Evolutionary conservation across 257 asterid species (phyloP).

Genomic region (Scutellaria galericulata): DNA sequence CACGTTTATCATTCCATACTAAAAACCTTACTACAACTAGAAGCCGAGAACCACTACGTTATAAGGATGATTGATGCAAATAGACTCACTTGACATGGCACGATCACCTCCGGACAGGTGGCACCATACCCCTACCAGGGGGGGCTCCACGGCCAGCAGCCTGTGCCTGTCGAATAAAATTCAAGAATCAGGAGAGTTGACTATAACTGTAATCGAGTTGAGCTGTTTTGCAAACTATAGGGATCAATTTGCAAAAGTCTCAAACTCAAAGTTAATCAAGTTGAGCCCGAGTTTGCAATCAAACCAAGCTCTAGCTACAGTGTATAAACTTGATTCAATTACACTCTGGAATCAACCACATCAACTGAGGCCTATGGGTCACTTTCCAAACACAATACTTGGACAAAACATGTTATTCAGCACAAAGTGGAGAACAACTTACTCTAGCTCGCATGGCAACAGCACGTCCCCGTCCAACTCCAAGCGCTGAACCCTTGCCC

Average conservation of each 20-base stretch:
- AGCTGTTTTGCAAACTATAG: neutral
- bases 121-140: slow-evolving; percentile 84
- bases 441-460: slow-evolving; percentile 93
- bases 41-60: too few species aligned
- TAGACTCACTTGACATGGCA: neutral
- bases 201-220: neutral
- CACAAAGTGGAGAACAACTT: slow-evolving; percentile 34
- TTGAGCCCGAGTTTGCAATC: neutral
- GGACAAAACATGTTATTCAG: neutral
- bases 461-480: slow-evolving; percentile 98
- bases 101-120: slow-evolving; percentile 79
- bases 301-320: neutral
- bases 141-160: slow-evolving; percentile 91
- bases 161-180: slow-evolving; percentile 64
- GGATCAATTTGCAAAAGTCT: neutral
- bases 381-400: neutral
- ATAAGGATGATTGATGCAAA: too few species aligned
- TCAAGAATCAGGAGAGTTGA: slow-evolving; percentile 25
- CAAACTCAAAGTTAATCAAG: neutral
- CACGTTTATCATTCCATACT: too few species aligned
- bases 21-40: too few species aligned
- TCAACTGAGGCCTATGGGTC: neutral
- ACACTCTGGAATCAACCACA: neutral
- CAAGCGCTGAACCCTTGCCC: slow-evolving; percentile 91
- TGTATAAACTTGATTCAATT: neutral